Evolutionary conservation across 1,139 yeast genomes (phyloP).

Genomic region (Lodderomyces margitis): DNA sequence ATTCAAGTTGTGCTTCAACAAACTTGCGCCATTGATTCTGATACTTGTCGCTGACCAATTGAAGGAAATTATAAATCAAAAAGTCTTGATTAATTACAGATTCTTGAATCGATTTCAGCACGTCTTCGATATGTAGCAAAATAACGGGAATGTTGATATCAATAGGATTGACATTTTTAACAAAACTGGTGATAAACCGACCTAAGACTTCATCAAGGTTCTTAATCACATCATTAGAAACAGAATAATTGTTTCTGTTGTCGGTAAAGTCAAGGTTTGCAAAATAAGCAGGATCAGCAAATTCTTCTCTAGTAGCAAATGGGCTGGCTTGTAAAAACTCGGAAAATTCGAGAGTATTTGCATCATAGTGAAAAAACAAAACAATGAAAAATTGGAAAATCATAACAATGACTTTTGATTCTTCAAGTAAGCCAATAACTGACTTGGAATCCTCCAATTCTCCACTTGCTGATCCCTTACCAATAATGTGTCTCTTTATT

Average conservation of each 20-base stretch:
- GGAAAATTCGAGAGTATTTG: constrained; percentile 43
- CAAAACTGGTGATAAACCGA: constrained; percentile 35
- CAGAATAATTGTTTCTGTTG: constrained; percentile 39
- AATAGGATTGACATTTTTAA: constrained; percentile 37
- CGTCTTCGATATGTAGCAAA: constrained; percentile 39
- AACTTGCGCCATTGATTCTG: constrained; percentile 58
- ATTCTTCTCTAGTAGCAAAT: constrained; percentile 31
- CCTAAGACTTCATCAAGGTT: constrained; percentile 59
- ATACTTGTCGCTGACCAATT: constrained; percentile 52
- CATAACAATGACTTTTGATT: constrained; percentile 32
- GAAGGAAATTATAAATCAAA: constrained; percentile 48
- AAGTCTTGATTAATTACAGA: constrained; percentile 61
- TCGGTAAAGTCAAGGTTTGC: constrained; percentile 16
- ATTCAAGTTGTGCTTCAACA: constrained; percentile 52
- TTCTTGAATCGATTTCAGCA: constrained; percentile 41
- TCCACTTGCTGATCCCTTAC: constrained; percentile 14
- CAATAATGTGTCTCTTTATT: constrained; percentile 9
- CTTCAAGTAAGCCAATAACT: constrained; percentile 42
- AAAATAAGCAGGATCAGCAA: constrained; percentile 19
- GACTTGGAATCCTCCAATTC: constrained; percentile 40
- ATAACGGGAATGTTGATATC: constrained; percentile 38
- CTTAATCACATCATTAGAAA: constrained; percentile 48
- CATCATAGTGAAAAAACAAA: constrained; percentile 63
- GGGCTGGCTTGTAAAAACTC: constrained; percentile 48
- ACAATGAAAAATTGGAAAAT: constrained; percentile 66